Evolutionary conservation across 2,329 filamentous ascomycete species (phyloP).

Genomic region (Aspergillus terreus): DNA sequence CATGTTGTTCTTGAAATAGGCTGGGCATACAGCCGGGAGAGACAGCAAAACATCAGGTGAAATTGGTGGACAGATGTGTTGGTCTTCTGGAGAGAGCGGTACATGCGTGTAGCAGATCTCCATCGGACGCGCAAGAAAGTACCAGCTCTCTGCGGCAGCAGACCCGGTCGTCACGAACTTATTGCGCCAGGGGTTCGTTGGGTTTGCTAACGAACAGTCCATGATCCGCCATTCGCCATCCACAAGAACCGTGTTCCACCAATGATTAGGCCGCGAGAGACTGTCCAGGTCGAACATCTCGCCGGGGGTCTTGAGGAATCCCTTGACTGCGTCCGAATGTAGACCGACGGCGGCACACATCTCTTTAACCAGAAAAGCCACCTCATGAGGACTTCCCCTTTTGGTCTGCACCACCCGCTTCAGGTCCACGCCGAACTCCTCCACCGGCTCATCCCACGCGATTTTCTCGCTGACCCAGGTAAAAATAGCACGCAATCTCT

Average conservation of each 20-base stretch:
- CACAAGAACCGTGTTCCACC: conserved; percentile 92
- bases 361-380: conserved; percentile 79
- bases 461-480: conserved; percentile 97
- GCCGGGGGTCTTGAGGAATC: conserved; percentile 86
- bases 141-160: conserved; percentile 78
- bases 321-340: conserved; percentile 79
- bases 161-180: conserved; percentile 71
- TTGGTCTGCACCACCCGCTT: conserved; percentile 78
- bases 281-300: conserved; percentile 76
- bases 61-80: conserved; percentile 87
- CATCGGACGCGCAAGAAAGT: conserved; percentile 83
- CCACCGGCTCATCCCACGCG: conserved; percentile 90
- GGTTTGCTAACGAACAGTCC: conserved; percentile 87
- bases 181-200: conserved; percentile 77
- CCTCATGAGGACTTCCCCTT: conserved; percentile 82
- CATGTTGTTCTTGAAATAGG: conserved; percentile 78
- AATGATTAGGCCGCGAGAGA: conserved; percentile 87
- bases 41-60: conserved; percentile 81
- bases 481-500: conserved; percentile 89
- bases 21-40: conserved; percentile 78
- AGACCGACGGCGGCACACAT: conserved; percentile 92
- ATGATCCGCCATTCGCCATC: conserved; percentile 96
- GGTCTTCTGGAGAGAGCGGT: conserved; percentile 78
- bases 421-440: conserved; percentile 73
- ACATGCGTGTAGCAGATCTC: conserved; percentile 97